These are phyloP conservation scores for Calonectria hawksworthii DNA, from an alignment of 2,329 filamentous ascomycete species.

Conservation along the genomic window DNA sequence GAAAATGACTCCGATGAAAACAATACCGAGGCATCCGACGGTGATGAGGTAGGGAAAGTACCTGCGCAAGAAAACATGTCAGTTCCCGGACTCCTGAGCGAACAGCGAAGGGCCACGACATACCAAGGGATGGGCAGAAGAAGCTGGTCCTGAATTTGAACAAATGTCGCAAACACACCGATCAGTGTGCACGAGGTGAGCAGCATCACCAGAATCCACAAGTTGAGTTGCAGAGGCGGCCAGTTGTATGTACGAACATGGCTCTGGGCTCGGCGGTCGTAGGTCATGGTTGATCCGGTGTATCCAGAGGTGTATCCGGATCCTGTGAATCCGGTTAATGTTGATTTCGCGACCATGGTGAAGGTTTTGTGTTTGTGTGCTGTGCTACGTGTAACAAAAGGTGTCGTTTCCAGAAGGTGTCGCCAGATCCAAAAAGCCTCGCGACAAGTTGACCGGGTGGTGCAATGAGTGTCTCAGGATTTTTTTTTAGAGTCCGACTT, in stretches of 20 bases:
- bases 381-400: neutral
- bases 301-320: constrained; percentile 18
- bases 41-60: constrained; percentile 78
- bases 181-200: constrained; percentile 70
- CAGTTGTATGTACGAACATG: constrained; percentile 74
- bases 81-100: neutral
- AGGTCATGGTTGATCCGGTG: constrained; percentile 58
- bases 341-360: constrained; percentile 48
- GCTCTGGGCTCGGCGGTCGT: constrained; percentile 58
- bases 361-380: neutral
- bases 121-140: constrained; percentile 72
- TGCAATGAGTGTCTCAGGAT: neutral
- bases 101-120: constrained; percentile 35
- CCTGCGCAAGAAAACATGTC: constrained; percentile 55
- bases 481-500: neutral
- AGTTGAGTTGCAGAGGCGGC: constrained; percentile 76
- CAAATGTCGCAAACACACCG: constrained; percentile 72
- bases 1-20: constrained; percentile 76
- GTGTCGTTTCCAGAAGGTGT: neutral
- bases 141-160: constrained; percentile 70
- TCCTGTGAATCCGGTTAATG: constrained; percentile 49
- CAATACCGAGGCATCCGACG: constrained; percentile 69
- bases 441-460: neutral
- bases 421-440: neutral
- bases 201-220: constrained; percentile 78